Evolutionary conservation across 805 yeast genomes (phyloP).

Genomic region (Grigorovia yakushimaensis): DNA sequence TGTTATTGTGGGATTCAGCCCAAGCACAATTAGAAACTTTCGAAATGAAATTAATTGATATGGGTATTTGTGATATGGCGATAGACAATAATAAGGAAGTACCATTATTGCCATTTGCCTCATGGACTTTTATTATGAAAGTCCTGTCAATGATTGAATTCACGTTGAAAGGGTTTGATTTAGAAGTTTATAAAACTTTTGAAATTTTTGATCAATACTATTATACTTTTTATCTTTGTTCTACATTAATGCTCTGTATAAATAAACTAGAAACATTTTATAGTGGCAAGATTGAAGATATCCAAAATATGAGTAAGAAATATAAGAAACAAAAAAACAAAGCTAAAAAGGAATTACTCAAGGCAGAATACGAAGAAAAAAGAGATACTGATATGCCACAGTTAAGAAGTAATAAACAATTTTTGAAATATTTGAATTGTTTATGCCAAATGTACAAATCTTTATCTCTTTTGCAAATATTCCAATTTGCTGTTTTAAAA

Average conservation of each 20-base stretch:
- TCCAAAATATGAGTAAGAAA: conserved; percentile 31
- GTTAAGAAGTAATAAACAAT: conserved; percentile 21
- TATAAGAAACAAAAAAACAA: conserved; percentile 42
- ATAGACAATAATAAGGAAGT: conserved; percentile 7
- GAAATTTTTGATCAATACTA: conserved; percentile 63
- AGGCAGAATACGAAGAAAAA: conserved; percentile 27
- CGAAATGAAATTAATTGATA: conserved; percentile 39
- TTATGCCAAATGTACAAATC: conserved; percentile 22
- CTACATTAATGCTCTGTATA: conserved; percentile 37
- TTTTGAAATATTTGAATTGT: conserved; percentile 18
- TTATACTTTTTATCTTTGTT: conserved; percentile 47
- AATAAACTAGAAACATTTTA: conserved; percentile 28
- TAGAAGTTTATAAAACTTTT: conserved; percentile 61
- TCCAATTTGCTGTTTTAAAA: conserved; percentile 25
- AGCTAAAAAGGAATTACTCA: conserved; percentile 36
- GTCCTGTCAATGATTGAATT: conserved; percentile 62
- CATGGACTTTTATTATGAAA: conserved; percentile 61
- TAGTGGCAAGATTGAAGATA: conserved; percentile 25
- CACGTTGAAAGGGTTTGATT: conserved; percentile 63
- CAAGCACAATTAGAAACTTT: conserved; percentile 65
- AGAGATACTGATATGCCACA: conserved; percentile 30
- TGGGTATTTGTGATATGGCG: conserved; percentile 20
- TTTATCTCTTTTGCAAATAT: conserved; percentile 27
- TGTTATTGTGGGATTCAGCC: conserved; percentile 62
- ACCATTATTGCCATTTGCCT: conserved; percentile 55